These are phyloP conservation scores for Didymella arachidicola DNA, from an alignment of 2,329 filamentous ascomycete genomes.

Conservation along the genomic window DNA sequence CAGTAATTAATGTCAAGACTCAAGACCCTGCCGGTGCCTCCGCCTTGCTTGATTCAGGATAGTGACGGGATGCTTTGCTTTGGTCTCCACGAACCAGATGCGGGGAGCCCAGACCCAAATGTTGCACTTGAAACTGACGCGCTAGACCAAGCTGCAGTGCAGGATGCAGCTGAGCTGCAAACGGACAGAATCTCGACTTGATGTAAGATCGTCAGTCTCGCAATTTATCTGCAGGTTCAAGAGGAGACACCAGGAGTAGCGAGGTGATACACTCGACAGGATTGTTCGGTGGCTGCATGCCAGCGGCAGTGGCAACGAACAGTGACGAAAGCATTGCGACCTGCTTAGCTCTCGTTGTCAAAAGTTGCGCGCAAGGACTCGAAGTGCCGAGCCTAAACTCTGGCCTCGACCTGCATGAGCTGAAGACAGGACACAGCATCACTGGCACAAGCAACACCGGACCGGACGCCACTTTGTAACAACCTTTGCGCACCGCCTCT, in stretches of 20 bases:
- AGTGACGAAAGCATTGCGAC: not conserved
- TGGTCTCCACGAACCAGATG: conserved; percentile 17
- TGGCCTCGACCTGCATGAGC: conserved; percentile 1
- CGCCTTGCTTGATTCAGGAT: conserved; percentile 11
- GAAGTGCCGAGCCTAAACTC: not conserved
- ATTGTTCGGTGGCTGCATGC: not conserved
- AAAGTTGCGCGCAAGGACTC: not conserved
- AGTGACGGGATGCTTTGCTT: conserved; percentile 1
- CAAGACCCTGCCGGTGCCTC: conserved; percentile 1
- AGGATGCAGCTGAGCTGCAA: conserved; percentile 17
- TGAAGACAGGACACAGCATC: conserved; percentile 2
- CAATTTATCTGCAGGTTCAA: not conserved
- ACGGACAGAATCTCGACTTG: conserved; percentile 9
- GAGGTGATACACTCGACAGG: not conserved
- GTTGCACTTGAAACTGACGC: conserved; percentile 9
- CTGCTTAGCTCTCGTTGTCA: not conserved
- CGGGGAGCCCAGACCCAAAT: conserved; percentile 4
- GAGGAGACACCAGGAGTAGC: not conserved
- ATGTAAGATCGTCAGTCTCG: conserved; percentile 1
- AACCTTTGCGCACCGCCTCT: not conserved
- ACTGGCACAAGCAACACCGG: conserved; percentile 1
- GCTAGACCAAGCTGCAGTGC: conserved; percentile 10
- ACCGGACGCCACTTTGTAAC: not conserved
- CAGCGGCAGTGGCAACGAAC: conserved; percentile 1
- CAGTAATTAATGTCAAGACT: conserved; percentile 1